A percentile compares a stretch with the other conserved stretches of the same genome.
phyloP scores from a whole-genome alignment of 306 rosid genomes.

The Canavalia gladiata region DNA sequence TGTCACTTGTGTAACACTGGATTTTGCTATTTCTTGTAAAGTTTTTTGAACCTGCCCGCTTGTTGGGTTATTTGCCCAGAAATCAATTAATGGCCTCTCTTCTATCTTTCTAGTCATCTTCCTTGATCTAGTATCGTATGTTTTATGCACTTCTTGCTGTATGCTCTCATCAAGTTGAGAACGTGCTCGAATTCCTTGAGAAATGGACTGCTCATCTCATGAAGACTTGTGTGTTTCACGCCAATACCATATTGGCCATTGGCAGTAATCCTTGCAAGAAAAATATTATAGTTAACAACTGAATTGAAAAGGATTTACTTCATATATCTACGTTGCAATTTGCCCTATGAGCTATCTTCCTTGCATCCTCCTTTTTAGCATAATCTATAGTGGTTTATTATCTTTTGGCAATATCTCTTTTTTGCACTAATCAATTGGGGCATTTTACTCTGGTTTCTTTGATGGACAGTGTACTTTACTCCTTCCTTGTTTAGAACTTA shows the following conservation, averaged over 20 bases:
- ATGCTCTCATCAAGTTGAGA: neutral
- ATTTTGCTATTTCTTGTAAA: constrained; percentile 14
- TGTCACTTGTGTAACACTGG: neutral
- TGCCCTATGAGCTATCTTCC: neutral
- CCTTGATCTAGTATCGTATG: constrained; percentile 12
- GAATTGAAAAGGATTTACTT: constrained; percentile 2
- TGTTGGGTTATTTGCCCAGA: constrained; percentile 4
- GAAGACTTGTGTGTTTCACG: neutral
- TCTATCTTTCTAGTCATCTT: constrained; percentile 19
- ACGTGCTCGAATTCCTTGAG: neutral
- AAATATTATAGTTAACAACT: neutral
- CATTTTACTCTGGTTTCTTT: constrained; percentile 27
- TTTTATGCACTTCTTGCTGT: constrained; percentile 16
- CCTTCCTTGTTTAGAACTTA: constrained; percentile 35
- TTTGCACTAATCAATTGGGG: neutral
- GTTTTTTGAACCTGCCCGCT: neutral
- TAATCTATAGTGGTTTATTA: neutral
- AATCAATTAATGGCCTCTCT: neutral
- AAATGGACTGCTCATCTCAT: neutral
- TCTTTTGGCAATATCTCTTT: constrained; percentile 9
- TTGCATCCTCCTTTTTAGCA: constrained; percentile 21
- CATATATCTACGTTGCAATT: constrained; percentile 3
- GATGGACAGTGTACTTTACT: constrained; percentile 5
- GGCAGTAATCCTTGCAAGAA: neutral
- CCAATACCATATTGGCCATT: constrained; percentile 1